These are phyloP conservation scores for Posidonia australis DNA, from an alignment of 106 monocot genomes.

Conservation along the genomic window DNA sequence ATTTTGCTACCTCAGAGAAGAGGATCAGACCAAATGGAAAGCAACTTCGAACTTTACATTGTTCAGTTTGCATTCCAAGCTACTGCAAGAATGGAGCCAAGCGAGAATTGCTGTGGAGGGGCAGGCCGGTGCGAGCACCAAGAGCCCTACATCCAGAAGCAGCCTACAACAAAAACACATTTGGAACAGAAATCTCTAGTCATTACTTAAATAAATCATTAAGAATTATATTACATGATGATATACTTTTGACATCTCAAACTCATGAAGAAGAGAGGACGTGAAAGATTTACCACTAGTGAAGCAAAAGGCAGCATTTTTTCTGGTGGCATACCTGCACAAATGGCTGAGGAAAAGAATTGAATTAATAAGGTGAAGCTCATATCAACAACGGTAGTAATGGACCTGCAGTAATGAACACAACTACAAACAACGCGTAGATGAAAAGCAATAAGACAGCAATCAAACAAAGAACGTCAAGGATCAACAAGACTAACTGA, in stretches of 20 bases:
- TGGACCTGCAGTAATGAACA: too few species aligned
- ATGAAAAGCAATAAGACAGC: too few species aligned
- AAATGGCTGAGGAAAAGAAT: slow-evolving; percentile 29
- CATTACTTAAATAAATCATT: neutral
- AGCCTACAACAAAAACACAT: slow-evolving; percentile 37
- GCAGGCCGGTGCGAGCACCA: slow-evolving; percentile 66
- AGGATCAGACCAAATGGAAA: too few species aligned
- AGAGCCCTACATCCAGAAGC: slow-evolving; percentile 53
- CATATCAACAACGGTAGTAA: too few species aligned
- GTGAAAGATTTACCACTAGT: slow-evolving; percentile 37
- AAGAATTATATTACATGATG: neutral
- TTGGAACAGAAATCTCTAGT: neutral
- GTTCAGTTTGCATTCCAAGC: neutral
- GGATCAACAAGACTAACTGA: too few species aligned
- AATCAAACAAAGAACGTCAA: too few species aligned
- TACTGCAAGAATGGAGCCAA: slow-evolving; percentile 35
- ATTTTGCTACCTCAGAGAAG: too few species aligned
- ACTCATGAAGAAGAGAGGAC: neutral
- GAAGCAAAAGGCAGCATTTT: slow-evolving; percentile 82
- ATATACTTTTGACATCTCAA: neutral
- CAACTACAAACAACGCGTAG: too few species aligned
- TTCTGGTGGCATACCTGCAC: slow-evolving; percentile 52
- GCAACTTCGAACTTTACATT: too few species aligned
- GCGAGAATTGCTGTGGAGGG: slow-evolving; percentile 34
- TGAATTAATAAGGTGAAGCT: too few species aligned